Evolutionary conservation across 2,329 filamentous ascomycete species (phyloP), one percentile per base, ranked within the genome.

Genomic region (Teratosphaeria pseudoeucalypti): DNA sequence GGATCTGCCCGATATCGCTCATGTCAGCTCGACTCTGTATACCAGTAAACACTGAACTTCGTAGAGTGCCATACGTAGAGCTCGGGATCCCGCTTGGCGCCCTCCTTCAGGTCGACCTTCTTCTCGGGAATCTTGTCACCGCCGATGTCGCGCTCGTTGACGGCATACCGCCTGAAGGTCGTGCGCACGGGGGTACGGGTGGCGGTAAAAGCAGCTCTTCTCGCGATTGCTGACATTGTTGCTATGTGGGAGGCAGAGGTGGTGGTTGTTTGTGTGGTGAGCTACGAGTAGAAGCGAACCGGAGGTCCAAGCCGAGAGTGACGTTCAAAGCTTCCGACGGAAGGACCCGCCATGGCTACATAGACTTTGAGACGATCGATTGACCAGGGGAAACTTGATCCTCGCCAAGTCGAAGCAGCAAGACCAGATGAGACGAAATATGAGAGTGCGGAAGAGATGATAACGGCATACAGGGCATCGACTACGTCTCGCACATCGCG

Each of bases 41-140:
- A 10, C 11, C 34, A 23, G 55, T 12, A 37, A 10, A 6, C 54
- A 16, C 10, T 27, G 55, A 58, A 2, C 54, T 49, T 52, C 29
- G 58, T 32, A 6, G 26, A 19, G 10, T 23, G 14, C 32, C 83
- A 67, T 83, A 89, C 86, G 74, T 87, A 88, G 73, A 89, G 85
- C 78, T 90, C 87, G 61, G 87, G 87, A 74, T 90, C 86, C 73
- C 79, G 79, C 78, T 83, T 85, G 59, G 85, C 84, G 68, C 81
- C 86, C 73, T 84, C 80, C 72, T 83, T 81, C 70, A 88, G 76
- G 66, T 74, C 75, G 63, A 75, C 67, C 68, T 75, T 76, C 72
- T 74, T 73, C 62, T 64, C 65, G 23, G 60, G 53, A 3, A 32
- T 54, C 55, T 56, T 37, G 27, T 56, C 34, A 47, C 55, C 27